Evolutionary conservation across 805 yeast species (phyloP).

Genomic region (Zygosaccharomyces rouxii): DNA sequence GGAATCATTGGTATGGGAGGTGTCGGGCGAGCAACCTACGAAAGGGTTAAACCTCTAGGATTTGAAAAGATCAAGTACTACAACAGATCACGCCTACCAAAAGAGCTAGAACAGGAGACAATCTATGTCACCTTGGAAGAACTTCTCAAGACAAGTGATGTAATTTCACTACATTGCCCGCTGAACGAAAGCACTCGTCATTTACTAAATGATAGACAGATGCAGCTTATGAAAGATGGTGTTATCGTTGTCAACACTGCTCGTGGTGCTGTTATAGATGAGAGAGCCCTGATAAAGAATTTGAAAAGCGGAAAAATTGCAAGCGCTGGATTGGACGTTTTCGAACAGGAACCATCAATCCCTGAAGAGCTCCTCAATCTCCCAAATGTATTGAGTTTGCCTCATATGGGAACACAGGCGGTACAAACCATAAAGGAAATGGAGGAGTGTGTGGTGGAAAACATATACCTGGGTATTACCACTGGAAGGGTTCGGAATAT

Average conservation of each 20-base stretch:
- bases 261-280: slow-evolving; percentile 73
- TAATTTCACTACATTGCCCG: slow-evolving; percentile 67
- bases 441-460: slow-evolving; percentile 71
- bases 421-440: slow-evolving; percentile 64
- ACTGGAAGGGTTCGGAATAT: slow-evolving; percentile 63
- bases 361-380: slow-evolving; percentile 50
- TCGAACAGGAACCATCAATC: slow-evolving; percentile 63
- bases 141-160: slow-evolving; percentile 54
- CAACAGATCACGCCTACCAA: slow-evolving; percentile 53
- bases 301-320: slow-evolving; percentile 57
- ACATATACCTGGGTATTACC: slow-evolving; percentile 50
- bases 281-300: slow-evolving; percentile 46
- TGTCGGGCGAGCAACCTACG: slow-evolving; percentile 72
- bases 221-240: slow-evolving; percentile 66
- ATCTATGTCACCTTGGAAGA: slow-evolving; percentile 65
- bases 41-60: slow-evolving; percentile 66
- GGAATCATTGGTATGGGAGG: slow-evolving; percentile 89
- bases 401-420: slow-evolving; percentile 81
- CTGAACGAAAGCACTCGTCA: slow-evolving; percentile 65
- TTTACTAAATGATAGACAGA: slow-evolving; percentile 52
- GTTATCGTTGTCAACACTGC: slow-evolving; percentile 71
- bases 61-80: slow-evolving; percentile 62
- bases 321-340: slow-evolving; percentile 64
- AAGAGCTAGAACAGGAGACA: slow-evolving; percentile 60
- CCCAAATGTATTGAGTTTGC: slow-evolving; percentile 64